phyloP scores from a whole-genome alignment of 192 early-diverging fungal species.

The Fimicolochytrium jonesii region DNA sequence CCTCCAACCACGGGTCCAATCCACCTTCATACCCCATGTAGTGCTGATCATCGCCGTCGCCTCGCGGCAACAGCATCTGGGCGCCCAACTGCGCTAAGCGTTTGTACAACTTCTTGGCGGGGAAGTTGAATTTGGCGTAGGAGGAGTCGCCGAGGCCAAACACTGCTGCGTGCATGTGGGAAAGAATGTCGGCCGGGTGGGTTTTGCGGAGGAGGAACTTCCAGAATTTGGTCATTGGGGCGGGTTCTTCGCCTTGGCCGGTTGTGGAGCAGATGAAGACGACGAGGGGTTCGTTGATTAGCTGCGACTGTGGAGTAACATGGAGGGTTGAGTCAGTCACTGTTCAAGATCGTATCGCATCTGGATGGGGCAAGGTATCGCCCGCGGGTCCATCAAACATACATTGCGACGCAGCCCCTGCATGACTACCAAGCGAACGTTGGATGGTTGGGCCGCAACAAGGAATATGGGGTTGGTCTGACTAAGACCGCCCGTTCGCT shows the following conservation, averaged over 20 bases:
- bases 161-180: constrained; percentile 71
- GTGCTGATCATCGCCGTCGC: constrained; percentile 96
- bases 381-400: too few relatives aligned
- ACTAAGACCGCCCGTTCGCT: too few relatives aligned
- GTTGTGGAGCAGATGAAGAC: constrained; percentile 91
- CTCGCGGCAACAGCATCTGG: constrained; percentile 56
- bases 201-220: constrained; percentile 81
- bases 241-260: constrained; percentile 88
- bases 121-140: constrained; percentile 88
- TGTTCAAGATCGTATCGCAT: neutral
- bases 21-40: constrained; percentile 88
- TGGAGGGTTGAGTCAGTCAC: too few relatives aligned
- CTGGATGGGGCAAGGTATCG: too few relatives aligned
- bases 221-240: constrained; percentile 95
- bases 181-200: constrained; percentile 61
- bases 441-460: too few relatives aligned
- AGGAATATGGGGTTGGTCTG: too few relatives aligned
- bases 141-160: constrained; percentile 96
- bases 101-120: constrained; percentile 86
- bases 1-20: constrained; percentile 81
- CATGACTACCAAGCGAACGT: too few relatives aligned
- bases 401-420: neutral
- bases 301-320: constrained; percentile 40
- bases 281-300: constrained; percentile 56
- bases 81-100: constrained; percentile 84